Conservation (phyloP, 805 yeast species). For the Yamadazyma ubonensis region DNA sequence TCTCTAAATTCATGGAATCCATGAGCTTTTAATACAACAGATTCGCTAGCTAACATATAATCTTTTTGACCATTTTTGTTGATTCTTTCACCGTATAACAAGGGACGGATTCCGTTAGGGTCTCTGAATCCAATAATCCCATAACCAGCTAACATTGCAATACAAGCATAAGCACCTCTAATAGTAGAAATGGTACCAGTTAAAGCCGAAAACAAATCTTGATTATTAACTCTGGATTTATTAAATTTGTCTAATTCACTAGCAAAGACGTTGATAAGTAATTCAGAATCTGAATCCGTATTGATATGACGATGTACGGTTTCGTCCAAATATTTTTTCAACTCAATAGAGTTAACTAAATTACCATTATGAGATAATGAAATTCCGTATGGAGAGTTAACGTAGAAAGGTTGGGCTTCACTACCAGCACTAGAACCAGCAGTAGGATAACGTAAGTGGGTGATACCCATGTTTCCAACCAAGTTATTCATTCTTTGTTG, state of each 20-base stretch:
- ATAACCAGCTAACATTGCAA: constrained; percentile 93
- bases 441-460: constrained; percentile 94
- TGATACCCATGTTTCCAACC: constrained; percentile 93
- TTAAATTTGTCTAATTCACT: constrained; percentile 86
- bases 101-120: constrained; percentile 94
- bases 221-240: constrained; percentile 89
- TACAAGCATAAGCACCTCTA: constrained; percentile 97
- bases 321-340: constrained; percentile 81
- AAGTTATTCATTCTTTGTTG: constrained; percentile 72
- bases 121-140: constrained; percentile 96
- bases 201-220: constrained; percentile 83
- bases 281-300: constrained; percentile 94
- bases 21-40: constrained; percentile 91
- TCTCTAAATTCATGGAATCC: constrained; percentile 80
- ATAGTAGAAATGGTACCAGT: constrained; percentile 76
- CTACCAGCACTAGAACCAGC: constrained; percentile 95
- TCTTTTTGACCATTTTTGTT: constrained; percentile 65
- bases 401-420: constrained; percentile 98
- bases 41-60: constrained; percentile 93
- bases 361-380: constrained; percentile 92
- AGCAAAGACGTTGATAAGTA: constrained; percentile 86
- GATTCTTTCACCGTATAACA: constrained; percentile 78
- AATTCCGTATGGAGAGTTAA: constrained; percentile 94
- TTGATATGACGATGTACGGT: constrained; percentile 95
- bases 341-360: constrained; percentile 78